Conservation (phyloP, 208 protist species). For the Acanthamoeba sp. region DNA sequence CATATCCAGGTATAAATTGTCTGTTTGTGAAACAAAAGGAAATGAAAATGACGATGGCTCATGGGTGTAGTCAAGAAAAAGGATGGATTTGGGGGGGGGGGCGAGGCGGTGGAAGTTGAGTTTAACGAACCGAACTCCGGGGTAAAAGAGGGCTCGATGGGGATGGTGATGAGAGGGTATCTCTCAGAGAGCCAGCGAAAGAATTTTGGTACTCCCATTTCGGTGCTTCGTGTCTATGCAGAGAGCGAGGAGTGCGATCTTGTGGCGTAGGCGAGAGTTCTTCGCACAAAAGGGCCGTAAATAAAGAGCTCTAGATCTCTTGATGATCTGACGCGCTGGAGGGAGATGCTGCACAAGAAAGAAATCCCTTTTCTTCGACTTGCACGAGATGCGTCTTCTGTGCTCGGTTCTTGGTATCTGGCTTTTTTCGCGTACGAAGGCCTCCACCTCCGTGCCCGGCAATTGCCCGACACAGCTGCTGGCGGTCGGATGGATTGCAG, state of each 20-base stretch:
- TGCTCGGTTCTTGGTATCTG: not conserved
- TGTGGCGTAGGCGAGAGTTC: too few species aligned
- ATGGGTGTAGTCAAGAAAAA: too few species aligned
- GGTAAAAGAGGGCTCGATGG: constrained; percentile 90
- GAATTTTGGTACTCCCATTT: constrained; percentile 91
- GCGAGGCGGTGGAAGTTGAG: not conserved
- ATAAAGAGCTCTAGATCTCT: too few species aligned
- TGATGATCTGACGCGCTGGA: too few species aligned
- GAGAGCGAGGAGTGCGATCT: not conserved
- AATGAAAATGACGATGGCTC: not conserved
- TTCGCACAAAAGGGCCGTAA: too few species aligned
- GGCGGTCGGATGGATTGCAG: not conserved
- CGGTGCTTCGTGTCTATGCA: not conserved
- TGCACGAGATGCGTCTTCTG: not conserved
- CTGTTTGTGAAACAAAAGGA: constrained; percentile 84
- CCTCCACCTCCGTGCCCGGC: too few species aligned
- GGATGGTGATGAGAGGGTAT: constrained; percentile 95
- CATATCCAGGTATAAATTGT: constrained; percentile 99
- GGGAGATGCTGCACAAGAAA: too few species aligned
- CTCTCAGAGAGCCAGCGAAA: constrained; percentile 98
- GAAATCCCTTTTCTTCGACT: not conserved
- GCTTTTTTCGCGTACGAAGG: not conserved
- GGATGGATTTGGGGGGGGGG: too few species aligned
- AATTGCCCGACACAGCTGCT: not conserved
- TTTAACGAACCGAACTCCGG: constrained; percentile 80